Conservation (phyloP, 441 rosid species). For the Raphanus hybrid region DNA sequence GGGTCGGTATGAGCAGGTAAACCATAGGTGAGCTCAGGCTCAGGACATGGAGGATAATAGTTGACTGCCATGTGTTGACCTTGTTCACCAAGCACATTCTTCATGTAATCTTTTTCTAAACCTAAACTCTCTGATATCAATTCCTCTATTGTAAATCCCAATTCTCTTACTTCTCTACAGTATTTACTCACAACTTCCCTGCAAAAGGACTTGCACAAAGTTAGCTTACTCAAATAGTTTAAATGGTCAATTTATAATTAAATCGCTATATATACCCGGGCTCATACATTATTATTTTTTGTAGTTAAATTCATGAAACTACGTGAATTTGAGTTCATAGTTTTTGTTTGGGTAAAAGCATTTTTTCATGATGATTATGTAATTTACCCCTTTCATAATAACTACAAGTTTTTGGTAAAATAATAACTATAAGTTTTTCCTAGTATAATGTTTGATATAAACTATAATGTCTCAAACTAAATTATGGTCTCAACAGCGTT, state of each 20-base stretch:
- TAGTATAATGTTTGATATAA: neutral
- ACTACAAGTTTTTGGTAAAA: neutral
- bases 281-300: neutral
- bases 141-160: slow-evolving; percentile 55
- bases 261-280: neutral
- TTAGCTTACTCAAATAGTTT: slow-evolving; percentile 9
- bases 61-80: slow-evolving; percentile 82
- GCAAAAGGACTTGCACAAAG: neutral
- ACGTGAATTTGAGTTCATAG: neutral
- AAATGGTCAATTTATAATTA: neutral
- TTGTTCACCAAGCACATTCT: slow-evolving; percentile 61
- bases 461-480: too few species aligned
- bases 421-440: neutral
- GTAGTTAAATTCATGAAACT: neutral
- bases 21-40: slow-evolving; percentile 75
- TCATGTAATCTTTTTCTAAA: slow-evolving; percentile 53
- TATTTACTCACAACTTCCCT: slow-evolving; percentile 63
- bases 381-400: neutral
- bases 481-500: too few species aligned
- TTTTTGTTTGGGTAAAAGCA: neutral
- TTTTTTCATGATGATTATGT: neutral
- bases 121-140: slow-evolving; percentile 72
- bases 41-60: slow-evolving; percentile 73
- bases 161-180: slow-evolving; percentile 54
- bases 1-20: slow-evolving; percentile 77